Evolutionary conservation across 768 basidiomycete species (phyloP).

Genomic region (Amanita rubescens): DNA sequence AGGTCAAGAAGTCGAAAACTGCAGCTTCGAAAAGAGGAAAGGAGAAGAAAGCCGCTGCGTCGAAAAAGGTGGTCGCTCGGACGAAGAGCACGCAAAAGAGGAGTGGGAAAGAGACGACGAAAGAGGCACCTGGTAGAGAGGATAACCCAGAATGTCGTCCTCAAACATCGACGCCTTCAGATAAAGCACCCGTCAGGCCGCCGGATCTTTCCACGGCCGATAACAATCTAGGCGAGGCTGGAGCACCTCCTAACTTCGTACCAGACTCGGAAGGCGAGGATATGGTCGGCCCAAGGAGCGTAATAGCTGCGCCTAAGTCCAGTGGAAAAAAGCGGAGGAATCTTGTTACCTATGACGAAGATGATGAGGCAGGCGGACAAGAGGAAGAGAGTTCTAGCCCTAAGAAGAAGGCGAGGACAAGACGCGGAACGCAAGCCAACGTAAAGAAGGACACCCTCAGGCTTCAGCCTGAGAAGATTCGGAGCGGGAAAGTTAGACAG

Average conservation of each 20-base stretch:
- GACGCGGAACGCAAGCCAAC: neutral
- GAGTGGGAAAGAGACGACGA: conserved; percentile 26
- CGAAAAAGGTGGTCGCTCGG: conserved; percentile 13
- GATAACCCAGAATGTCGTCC: conserved; percentile 23
- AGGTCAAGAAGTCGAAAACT: conserved; percentile 14
- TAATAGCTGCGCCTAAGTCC: neutral
- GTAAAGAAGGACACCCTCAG: neutral
- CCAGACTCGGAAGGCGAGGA: conserved; percentile 21
- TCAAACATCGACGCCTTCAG: neutral
- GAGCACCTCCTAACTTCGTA: conserved; percentile 17
- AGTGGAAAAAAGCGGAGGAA: conserved; percentile 20
- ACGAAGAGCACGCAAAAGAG: conserved; percentile 20
- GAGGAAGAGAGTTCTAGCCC: conserved; percentile 8
- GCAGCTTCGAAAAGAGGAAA: conserved; percentile 17
- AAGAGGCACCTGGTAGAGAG: conserved; percentile 24
- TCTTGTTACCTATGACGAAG: conserved; percentile 14
- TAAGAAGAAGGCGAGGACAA: conserved; percentile 14
- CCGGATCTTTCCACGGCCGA: no score
- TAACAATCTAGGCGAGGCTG: conserved; percentile 10
- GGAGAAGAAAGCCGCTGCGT: conserved; percentile 17
- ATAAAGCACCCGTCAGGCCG: neutral
- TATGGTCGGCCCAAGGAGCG: neutral
- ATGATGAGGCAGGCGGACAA: conserved; percentile 7
- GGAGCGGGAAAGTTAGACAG: conserved; percentile 16
- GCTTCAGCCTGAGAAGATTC: conserved; percentile 9